Evolutionary conservation across 2,329 filamentous ascomycete genomes (phyloP).

Genomic region (Catunica adiposa): DNA sequence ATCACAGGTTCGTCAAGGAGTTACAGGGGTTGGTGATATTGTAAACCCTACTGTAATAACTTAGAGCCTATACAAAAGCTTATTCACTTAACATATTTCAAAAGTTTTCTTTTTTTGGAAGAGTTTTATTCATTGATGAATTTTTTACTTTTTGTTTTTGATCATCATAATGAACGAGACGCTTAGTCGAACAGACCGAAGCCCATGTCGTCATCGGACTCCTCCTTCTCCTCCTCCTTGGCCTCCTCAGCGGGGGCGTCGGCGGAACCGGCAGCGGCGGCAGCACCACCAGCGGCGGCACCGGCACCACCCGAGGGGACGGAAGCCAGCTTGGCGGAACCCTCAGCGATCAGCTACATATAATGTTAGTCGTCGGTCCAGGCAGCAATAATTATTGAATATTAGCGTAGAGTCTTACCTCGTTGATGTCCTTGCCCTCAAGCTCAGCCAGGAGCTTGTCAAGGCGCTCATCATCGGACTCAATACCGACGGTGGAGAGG

Average conservation of each 20-base stretch:
- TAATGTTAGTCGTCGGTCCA: conserved; percentile 18
- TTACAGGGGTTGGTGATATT: too few relatives aligned
- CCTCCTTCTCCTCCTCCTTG: conserved; percentile 59
- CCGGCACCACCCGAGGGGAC: conserved; percentile 83
- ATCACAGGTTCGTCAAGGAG: too few relatives aligned
- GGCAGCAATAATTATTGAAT: too few relatives aligned
- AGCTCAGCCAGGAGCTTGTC: conserved; percentile 79
- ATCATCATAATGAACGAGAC: conserved; percentile 17
- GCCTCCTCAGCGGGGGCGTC: conserved; percentile 47
- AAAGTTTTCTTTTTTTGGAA: background rate
- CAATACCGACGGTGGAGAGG: conserved; percentile 85
- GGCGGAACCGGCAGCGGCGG: conserved; percentile 48
- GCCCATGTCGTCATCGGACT: conserved; percentile 23
- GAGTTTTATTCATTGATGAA: conserved; percentile 10
- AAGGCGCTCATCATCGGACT: conserved; percentile 79
- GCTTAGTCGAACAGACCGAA: conserved; percentile 61
- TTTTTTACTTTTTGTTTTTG: conserved; percentile 15
- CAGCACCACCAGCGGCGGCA: conserved; percentile 50
- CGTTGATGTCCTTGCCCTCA: conserved; percentile 78
- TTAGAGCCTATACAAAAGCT: background rate
- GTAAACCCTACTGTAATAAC: too few relatives aligned
- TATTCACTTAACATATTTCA: background rate
- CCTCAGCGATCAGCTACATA: conserved; percentile 70
- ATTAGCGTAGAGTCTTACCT: conserved; percentile 41
- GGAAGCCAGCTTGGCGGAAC: conserved; percentile 86